phyloP scores from a whole-genome alignment of 768 basidiomycete species.

The Auricularia sp. region DNA sequence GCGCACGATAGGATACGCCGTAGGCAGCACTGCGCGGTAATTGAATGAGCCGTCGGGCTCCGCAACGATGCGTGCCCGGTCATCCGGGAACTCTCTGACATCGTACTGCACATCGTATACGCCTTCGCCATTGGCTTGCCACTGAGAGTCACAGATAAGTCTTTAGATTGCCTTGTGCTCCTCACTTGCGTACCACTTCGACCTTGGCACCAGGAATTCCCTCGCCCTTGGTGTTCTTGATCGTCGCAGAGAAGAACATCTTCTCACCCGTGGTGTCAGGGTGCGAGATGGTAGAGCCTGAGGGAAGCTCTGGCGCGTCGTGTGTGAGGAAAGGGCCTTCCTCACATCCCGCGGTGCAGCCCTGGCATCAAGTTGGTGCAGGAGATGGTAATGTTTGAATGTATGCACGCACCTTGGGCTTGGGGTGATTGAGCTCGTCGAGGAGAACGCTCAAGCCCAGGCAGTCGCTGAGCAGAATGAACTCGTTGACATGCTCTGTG shows the following conservation, averaged over 20 bases:
- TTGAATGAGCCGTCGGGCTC: conserved; percentile 19
- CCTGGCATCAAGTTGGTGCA: conserved; percentile 7
- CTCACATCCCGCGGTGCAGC: conserved; percentile 24
- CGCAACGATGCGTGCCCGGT: conserved; percentile 22
- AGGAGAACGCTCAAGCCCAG: conserved; percentile 29
- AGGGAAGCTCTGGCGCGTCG: conserved; percentile 21
- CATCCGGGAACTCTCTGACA: conserved; percentile 11
- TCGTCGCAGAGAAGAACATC: conserved; percentile 25
- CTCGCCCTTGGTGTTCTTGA: conserved; percentile 26
- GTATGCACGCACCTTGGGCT: conserved; percentile 15
- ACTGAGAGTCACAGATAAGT: conserved; percentile 13
- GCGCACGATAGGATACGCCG: conserved; percentile 24
- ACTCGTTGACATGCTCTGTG: conserved; percentile 28
- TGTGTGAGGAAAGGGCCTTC: conserved; percentile 26
- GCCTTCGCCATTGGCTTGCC: conserved; percentile 33
- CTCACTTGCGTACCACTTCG: conserved; percentile 20
- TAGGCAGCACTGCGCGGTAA: conserved; percentile 24
- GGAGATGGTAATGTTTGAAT: not conserved
- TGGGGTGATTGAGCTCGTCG: conserved; percentile 27
- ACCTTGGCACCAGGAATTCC: conserved; percentile 21
- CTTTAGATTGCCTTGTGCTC: not conserved
- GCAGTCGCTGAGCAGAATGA: conserved; percentile 30
- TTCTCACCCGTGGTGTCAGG: conserved; percentile 21
- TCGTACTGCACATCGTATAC: conserved; percentile 25
- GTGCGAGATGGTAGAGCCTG: conserved; percentile 18